Conservation (phyloP, 2,329 filamentous ascomycete genomes). For the Cucurbitaria berberidis region DNA sequence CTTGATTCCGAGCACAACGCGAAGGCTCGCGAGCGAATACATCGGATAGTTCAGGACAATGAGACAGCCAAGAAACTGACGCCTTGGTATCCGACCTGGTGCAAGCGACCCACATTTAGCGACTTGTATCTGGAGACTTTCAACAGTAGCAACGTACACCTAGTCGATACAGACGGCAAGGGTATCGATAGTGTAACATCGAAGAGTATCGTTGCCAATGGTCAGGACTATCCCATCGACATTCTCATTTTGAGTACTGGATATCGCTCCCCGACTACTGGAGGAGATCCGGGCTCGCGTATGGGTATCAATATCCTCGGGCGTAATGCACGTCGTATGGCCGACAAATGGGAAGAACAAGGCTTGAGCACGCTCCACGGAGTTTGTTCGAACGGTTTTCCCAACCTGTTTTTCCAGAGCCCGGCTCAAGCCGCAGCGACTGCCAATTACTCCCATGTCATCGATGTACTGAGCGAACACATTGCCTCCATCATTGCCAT, state of each 20-base stretch:
- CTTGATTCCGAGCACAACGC: constrained; percentile 54
- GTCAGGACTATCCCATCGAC: constrained; percentile 56
- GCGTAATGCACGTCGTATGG: constrained; percentile 46
- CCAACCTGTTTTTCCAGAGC: constrained; percentile 25
- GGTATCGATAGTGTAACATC: constrained; percentile 57
- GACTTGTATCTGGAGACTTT: constrained; percentile 64
- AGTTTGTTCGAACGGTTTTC: constrained; percentile 19
- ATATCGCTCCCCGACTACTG: constrained; percentile 13
- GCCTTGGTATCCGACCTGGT: constrained; percentile 65
- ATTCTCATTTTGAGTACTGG: constrained; percentile 56
- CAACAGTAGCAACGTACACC: constrained; percentile 62
- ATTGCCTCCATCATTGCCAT: constrained; percentile 9
- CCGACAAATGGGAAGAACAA: constrained; percentile 54
- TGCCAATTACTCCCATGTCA: constrained; percentile 8
- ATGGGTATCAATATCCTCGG: constrained; percentile 49
- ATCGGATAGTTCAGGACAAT: constrained; percentile 57
- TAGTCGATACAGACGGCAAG: constrained; percentile 64
- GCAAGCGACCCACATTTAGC: constrained; percentile 67
- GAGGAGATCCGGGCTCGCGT: constrained; percentile 9
- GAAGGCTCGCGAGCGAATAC: constrained; percentile 53
- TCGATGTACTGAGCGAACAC: constrained; percentile 12
- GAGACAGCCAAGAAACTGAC: constrained; percentile 59
- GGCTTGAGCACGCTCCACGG: constrained; percentile 56
- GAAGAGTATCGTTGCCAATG: constrained; percentile 54
- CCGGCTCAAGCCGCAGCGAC: constrained; percentile 5